Percentiles rank a stretch among this genome's conserved stretches.
Evolutionary conservation across 805 yeast species (phyloP).

Genomic region (Yarrowia sp.): DNA sequence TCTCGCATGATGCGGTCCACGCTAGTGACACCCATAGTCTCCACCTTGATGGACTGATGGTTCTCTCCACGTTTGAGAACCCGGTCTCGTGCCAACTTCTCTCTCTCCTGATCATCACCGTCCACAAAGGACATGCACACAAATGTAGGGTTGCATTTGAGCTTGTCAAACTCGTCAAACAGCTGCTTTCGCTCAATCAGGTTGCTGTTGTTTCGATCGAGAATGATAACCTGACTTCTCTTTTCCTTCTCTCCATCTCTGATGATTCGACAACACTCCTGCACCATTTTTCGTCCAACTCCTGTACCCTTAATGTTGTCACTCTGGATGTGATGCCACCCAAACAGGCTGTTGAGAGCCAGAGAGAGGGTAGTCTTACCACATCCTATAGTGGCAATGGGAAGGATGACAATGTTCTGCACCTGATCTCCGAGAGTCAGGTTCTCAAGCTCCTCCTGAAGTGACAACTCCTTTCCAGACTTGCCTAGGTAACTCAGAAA

Average conservation of each 20-base stretch:
- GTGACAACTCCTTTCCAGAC: slow-evolving; percentile 53
- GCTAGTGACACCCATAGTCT: slow-evolving; percentile 45
- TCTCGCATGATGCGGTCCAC: slow-evolving; percentile 67
- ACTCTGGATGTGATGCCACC: slow-evolving; percentile 78
- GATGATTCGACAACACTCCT: slow-evolving; percentile 22
- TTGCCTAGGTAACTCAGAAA: slow-evolving; percentile 56
- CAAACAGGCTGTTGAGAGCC: slow-evolving; percentile 54
- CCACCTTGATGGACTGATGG: slow-evolving; percentile 74
- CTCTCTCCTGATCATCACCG: slow-evolving; percentile 34
- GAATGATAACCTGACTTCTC: slow-evolving; percentile 45
- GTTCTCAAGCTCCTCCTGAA: not conserved
- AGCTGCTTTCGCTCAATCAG: slow-evolving; percentile 64
- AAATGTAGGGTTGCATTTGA: slow-evolving; percentile 42
- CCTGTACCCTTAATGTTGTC: slow-evolving; percentile 55
- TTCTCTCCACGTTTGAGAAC: slow-evolving; percentile 74
- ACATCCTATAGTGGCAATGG: slow-evolving; percentile 89
- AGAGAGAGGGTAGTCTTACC: slow-evolving; percentile 85
- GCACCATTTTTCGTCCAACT: slow-evolving; percentile 17
- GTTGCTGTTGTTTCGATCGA: slow-evolving; percentile 83
- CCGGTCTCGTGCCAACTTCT: slow-evolving; percentile 53
- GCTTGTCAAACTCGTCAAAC: slow-evolving; percentile 51
- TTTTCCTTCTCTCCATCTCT: slow-evolving; percentile 14
- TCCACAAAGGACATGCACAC: slow-evolving; percentile 62
- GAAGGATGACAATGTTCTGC: slow-evolving; percentile 55
- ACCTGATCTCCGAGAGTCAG: not conserved